Evolutionary conservation across 305 asterid species (phyloP), one percentile per base, ranked within the genome.

Genomic region (Rubia tinctorum): DNA sequence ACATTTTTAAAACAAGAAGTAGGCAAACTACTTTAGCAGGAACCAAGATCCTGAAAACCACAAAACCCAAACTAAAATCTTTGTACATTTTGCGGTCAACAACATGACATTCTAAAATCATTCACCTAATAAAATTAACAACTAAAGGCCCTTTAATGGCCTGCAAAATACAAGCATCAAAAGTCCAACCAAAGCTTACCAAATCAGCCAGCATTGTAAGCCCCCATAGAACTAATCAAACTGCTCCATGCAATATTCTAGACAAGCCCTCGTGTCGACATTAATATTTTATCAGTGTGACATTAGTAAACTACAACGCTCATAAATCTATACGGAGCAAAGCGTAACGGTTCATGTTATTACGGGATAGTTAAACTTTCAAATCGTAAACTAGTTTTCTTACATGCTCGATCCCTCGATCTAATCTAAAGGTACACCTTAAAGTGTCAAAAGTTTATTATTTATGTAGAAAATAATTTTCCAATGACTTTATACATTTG

Each of bases 101-200:
- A 62, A 43, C 71, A 1, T 62, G 56, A 61, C 42, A 68, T 61
- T 60, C 56, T 43, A 25, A 27, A 69, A 49, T 63, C 70, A 14
- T 71, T 74, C 43, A 80, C 75, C 79, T 25, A 69, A 66, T 40
- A 37, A 23, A 60, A 23, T 14, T 64, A 64, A 56, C 68, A 51
- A 43, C 60, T 62, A 27, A 55, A 68, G 13, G 30, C 42, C 58
- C 74, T 43, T 51, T 56, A 76, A 65, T 75, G 76, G 75, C 77
- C 47, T 53, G 71, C 76, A 42, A 20, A 39, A 66, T 40, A 66
- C 56, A 75, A 23, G 64, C 75, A 63, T 42, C 51, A 56, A 75
- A 78, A 81, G 81, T 80, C 80, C 71, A 77, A 87, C 81, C 91
- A 79, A 47, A 76, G 73, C 78, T 75, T 73, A 81, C 86, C 91